These are phyloP conservation scores for Scutellaria galericulata DNA, from an alignment of 257 asterid species.

Conservation along the genomic window DNA sequence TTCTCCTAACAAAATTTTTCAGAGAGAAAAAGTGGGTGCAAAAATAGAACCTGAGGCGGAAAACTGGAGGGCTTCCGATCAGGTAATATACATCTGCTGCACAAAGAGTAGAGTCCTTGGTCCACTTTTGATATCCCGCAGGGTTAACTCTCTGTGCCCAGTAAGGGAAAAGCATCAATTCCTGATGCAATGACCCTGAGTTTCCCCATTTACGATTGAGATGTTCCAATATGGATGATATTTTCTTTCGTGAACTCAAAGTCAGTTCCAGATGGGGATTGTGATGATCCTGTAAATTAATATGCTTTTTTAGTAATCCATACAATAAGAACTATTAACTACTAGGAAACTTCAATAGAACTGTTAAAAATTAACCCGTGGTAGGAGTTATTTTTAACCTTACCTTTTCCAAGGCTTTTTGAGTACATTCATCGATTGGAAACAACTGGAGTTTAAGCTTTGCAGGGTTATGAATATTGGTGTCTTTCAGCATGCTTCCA, in stretches of 20 bases:
- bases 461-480: slow-evolving; percentile 51
- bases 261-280: slow-evolving; percentile 96
- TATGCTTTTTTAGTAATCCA: slow-evolving; percentile 3
- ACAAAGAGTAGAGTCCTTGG: slow-evolving; percentile 75
- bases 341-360: slow-evolving; percentile 1
- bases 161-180: slow-evolving; percentile 83
- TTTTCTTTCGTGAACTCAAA: slow-evolving; percentile 80
- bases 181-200: slow-evolving; percentile 57
- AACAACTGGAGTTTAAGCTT: slow-evolving; percentile 95
- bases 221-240: slow-evolving; percentile 92
- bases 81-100: slow-evolving; percentile 82
- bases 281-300: slow-evolving; percentile 68
- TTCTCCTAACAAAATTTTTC: slow-evolving; percentile 11
- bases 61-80: slow-evolving; percentile 80
- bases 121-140: slow-evolving; percentile 81
- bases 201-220: slow-evolving; percentile 93
- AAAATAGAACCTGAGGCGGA: slow-evolving; percentile 81
- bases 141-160: slow-evolving; percentile 64
- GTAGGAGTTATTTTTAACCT: slow-evolving; percentile 26
- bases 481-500: slow-evolving; percentile 45
- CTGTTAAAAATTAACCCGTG: not conserved
- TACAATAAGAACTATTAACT: slow-evolving; percentile 24
- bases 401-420: slow-evolving; percentile 88
- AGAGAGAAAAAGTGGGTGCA: slow-evolving; percentile 1
- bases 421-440: slow-evolving; percentile 89